Evolutionary conservation across 2,329 filamentous ascomycete species (phyloP), one percentile per base, ranked within the genome.

Genomic region (Thermoascus crustaceus): DNA sequence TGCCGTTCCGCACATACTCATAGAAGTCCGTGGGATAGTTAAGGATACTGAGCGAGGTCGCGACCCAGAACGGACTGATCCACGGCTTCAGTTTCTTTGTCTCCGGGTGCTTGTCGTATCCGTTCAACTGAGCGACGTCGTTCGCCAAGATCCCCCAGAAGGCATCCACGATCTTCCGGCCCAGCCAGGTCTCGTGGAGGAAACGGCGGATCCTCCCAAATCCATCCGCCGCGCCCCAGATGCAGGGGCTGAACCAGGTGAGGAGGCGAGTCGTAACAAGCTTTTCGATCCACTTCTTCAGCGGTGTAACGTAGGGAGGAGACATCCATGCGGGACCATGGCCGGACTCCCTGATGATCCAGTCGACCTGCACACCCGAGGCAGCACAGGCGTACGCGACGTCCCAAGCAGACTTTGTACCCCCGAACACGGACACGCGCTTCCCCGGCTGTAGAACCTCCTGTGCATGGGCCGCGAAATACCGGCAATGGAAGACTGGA

Each of bases 181-280:
- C 73, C 0, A 75, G 36, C 53, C 60, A 64, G 0, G 72, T 75
- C 2, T 59, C 53, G 41, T 78, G 73, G 13, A 78, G 47, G 35
- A 73, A 66, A 3, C 49, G 46, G 5, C 70, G 61, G 2, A 69
- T 45, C 7, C 45, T 49, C 7, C 34, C 5, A 21, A 72, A 81
- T 1, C 78, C 80, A 48, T 78, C 78, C 2, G 69, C 72, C 2
- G 68, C 64, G 4, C 78, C 80, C 78, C 80, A 88, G 9, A 82
- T 71, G 51, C 82, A 87, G 0, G 84, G 83, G 34, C 75, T 79
- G 57, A 88, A 77, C 77, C 80, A 86, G 2, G 76, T 82, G 35
- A 87, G 60, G 43, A 82, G 69, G 0, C 83, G 76, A 0, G 75
- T 80, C 20, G 73, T 72, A 3, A 80, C 70, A 4, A 86, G 68